Base-by-base conservation (phyloP, 306 rosid species). In the Arachis stenosperma region DNA sequence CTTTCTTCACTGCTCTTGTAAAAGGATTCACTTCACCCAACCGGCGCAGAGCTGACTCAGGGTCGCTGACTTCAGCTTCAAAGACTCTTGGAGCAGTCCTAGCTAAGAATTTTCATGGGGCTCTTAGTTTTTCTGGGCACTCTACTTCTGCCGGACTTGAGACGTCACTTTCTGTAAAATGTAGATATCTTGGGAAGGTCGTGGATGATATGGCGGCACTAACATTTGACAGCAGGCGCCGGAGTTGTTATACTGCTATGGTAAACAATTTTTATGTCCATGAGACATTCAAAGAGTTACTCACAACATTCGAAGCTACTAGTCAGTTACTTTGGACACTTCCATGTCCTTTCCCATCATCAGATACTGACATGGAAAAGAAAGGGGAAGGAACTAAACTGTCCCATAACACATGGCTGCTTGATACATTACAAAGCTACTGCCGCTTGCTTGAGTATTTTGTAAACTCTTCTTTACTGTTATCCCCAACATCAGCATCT, bases 291-390 rank as follows among this genome's bases (percentile, higher is more conserved):
- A 91, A 90, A 84, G 98, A 91, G 83, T 79, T 95, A 53, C 88
- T 95, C 48, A 90, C 92, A 64, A 95, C 99, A 58, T 95, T 90
- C 75, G 96, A 90, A 83, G 99, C 99, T 83, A 95, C 99, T 65
- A 91, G 99, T 86, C 99, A 95, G 71, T 77, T 95, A 81, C 84
- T 95, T 62, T 95, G 98, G 98, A 90, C 96, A 10, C 76, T 81
- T 72, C 96, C 98, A 2, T 86, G 36, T 73, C 67, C 92, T 67
- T 61, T 78, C 69, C 87, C 93, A 48, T 71, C 86, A 29, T 78
- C 91, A 72, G 85, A 83, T 70, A 59, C 67, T 73, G 91, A 87
- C 76, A 80, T 65, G 53, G 92, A 84, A 69, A 91, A 81, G 89
- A 80, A 83, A 12, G 86, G 81, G 65, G 99, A 84, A 67, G 96